Evolutionary conservation across 2,329 filamentous ascomycete species (phyloP).

Genomic region (Sporothrix brunneoviolacea): DNA sequence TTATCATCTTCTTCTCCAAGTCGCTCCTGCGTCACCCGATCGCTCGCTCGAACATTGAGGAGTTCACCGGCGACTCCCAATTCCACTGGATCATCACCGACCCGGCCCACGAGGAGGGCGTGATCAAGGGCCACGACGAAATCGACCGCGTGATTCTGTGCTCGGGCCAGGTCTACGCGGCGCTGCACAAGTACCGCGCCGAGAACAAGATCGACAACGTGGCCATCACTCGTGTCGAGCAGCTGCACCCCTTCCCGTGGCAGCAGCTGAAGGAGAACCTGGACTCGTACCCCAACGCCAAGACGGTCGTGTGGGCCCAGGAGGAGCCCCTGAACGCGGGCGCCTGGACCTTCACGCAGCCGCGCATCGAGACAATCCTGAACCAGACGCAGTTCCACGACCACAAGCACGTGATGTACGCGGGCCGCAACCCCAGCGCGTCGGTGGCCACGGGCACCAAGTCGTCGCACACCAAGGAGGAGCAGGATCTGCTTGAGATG

Average conservation of each 20-base stretch:
- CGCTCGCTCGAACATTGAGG: conserved; percentile 80
- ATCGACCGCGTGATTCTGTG: conserved; percentile 94
- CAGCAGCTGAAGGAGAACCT: conserved; percentile 93
- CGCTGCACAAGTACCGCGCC: conserved; percentile 84
- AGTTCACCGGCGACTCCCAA: conserved; percentile 84
- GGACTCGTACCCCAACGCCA: conserved; percentile 92
- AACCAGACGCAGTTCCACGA: conserved; percentile 91
- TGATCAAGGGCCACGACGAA: conserved; percentile 72
- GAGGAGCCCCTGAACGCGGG: conserved; percentile 97
- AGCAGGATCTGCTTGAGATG: conserved; percentile 69
- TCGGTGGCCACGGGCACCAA: conserved; percentile 93
- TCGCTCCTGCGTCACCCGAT: conserved; percentile 89
- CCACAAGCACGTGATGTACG: conserved; percentile 94
- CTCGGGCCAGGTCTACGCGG: conserved; percentile 87
- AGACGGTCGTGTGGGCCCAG: conserved; percentile 95
- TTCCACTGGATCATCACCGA: conserved; percentile 97
- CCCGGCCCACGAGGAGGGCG: conserved; percentile 68
- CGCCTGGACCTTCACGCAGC: conserved; percentile 95
- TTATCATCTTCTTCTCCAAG: conserved; percentile 98
- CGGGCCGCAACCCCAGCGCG: conserved; percentile 86
- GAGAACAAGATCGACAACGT: conserved; percentile 82
- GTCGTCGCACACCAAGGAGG: conserved; percentile 81
- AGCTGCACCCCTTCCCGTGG: conserved; percentile 99
- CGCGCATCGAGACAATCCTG: conserved; percentile 90
- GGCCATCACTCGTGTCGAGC: conserved; percentile 91